Percentiles rank a stretch among this genome's conserved stretches.
phyloP scores from a whole-genome alignment of 1,284 basidiomycete species.

The Schizopora paradoxa region DNA sequence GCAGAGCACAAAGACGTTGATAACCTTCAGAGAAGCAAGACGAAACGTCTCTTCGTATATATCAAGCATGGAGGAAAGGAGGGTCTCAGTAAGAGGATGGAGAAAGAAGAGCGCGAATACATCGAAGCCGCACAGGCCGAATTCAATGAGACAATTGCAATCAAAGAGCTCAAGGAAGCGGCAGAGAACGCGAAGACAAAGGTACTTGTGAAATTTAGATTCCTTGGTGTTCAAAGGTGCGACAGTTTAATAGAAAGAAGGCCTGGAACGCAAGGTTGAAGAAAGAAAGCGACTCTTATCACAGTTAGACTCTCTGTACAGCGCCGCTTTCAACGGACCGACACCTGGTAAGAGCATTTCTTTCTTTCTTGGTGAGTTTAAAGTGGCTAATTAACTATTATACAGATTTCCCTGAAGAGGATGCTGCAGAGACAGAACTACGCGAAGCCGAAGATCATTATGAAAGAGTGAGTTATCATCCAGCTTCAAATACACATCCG shows the following conservation, averaged over 20 bases:
- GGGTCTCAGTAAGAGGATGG: conserved; percentile 12
- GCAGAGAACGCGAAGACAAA: conserved; percentile 9
- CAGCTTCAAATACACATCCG: background rate
- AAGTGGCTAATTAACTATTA: background rate
- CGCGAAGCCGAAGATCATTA: conserved; percentile 8
- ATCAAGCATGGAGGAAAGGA: conserved; percentile 14
- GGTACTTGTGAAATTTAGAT: conserved; percentile 1
- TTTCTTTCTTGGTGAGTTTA: background rate
- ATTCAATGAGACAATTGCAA: conserved; percentile 12
- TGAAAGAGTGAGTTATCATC: conserved; percentile 4
- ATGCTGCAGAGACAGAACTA: conserved; percentile 14
- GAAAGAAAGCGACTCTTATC: conserved; percentile 4
- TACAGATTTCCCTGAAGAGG: conserved; percentile 17
- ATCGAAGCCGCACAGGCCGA: conserved; percentile 16
- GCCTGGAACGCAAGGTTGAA: conserved; percentile 4
- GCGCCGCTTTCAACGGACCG: conserved; percentile 14
- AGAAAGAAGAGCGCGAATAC: conserved; percentile 17
- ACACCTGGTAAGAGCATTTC: conserved; percentile 9
- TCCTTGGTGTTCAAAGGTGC: no score
- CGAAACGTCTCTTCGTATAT: conserved; percentile 10
- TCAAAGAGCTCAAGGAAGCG: conserved; percentile 11
- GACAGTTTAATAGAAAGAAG: conserved; percentile 3
- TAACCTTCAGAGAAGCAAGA: conserved; percentile 13
- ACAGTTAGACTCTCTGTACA: conserved; percentile 9
- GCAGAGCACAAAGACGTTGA: conserved; percentile 16